Evolutionary conservation across 2,329 filamentous ascomycete species (phyloP), one percentile per base, ranked within the genome.

Genomic region (Teratosphaeriaceae sp.): DNA sequence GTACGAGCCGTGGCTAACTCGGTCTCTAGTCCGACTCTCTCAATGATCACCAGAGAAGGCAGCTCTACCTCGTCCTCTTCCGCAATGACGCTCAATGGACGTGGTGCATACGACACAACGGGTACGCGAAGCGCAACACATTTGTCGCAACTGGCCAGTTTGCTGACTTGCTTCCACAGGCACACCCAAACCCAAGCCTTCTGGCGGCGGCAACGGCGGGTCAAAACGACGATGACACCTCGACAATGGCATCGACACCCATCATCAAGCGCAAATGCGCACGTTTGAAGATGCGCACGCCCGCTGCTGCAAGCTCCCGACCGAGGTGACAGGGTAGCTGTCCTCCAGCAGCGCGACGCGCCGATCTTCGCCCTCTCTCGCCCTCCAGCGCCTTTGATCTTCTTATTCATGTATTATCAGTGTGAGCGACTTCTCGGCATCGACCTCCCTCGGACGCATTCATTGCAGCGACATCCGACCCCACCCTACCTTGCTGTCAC

Each of bases 41-140:
- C 46, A 44, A 50, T 50, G 48, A 50, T 50, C 43, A 48, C 45
- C 36, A 48, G 48, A 48, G 48, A 48, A 38, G 7, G 27, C 45
- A 26, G 33, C 21, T 29, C 23, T 15, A 29, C 20, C 18, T 18
- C 22, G n/a, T 9, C 20, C 11, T 22, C 38, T n/a, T 23, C 16
- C 7, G 26, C 43, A 33, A 48, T 50, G 43, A 43, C 48, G 9
- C 38, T 44, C 20, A 46, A 50, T 38, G 48, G 48, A 43, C 48
- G 48, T 36, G 48, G 48, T 43, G 48, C 48, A 30, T 50, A 50
- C 33, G 48, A 48, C 44, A 42, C 42, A 18, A 42, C 45, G 3
- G 42, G 43, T 44, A 45, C 12, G 45, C 20, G 12, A 35, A 16
- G 5, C 3, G n/a, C 24, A 20, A 37, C 34, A 7, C 20, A 39